Evolutionary conservation across 1,139 yeast species (phyloP).

Genomic region (Suzukiozyma palmioleophila): DNA sequence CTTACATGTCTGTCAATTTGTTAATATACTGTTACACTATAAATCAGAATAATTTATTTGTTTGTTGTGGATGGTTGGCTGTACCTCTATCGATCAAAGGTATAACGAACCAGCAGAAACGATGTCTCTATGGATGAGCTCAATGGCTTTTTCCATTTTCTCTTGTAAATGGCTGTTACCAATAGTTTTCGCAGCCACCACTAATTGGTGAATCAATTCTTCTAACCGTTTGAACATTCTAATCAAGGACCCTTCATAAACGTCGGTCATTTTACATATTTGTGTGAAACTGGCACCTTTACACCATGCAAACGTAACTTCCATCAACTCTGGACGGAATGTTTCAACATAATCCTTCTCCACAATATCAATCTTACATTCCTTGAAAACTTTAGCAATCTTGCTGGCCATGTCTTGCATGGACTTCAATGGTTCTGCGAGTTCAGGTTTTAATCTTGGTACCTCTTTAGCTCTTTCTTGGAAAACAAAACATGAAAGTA

Average conservation of each 20-base stretch:
- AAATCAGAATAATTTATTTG: too few species aligned
- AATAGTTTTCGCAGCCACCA: constrained; percentile 85
- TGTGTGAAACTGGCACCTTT: constrained; percentile 94
- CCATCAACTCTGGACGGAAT: constrained; percentile 92
- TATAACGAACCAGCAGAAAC: constrained; percentile 95
- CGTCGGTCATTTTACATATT: constrained; percentile 97
- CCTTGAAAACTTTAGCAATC: constrained; percentile 84
- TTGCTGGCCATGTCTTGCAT: constrained; percentile 87
- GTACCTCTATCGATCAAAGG: constrained; percentile 27
- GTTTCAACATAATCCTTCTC: constrained; percentile 91
- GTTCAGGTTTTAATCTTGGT: constrained; percentile 80
- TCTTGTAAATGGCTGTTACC: constrained; percentile 82
- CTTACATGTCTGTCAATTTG: too few species aligned
- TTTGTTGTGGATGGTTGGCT: too few species aligned
- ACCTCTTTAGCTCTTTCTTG: constrained; percentile 91
- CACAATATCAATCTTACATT: constrained; percentile 80
- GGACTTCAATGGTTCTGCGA: constrained; percentile 82
- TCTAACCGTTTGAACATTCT: constrained; percentile 92
- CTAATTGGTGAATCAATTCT: constrained; percentile 87
- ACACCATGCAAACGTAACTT: constrained; percentile 95
- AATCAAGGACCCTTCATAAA: constrained; percentile 93
- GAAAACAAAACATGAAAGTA: constrained; percentile 91
- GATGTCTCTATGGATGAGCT: constrained; percentile 88
- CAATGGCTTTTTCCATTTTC: constrained; percentile 84
- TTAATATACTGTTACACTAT: too few species aligned